Conservation (phyloP, 1,139 yeast species). For the Taphrina pruni region DNA sequence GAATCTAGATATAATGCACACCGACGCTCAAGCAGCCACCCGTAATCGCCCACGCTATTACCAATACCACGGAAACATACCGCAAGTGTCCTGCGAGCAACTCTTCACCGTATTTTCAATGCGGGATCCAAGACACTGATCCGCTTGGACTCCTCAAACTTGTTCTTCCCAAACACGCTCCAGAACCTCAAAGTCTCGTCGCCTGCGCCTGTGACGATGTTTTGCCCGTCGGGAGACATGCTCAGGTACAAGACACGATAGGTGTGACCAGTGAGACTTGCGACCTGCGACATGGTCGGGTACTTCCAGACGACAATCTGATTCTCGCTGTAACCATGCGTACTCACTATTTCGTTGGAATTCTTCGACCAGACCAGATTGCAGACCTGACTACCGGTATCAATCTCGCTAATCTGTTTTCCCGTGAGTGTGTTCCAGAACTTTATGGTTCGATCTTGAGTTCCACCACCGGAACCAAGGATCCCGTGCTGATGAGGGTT, state of each 20-base stretch:
- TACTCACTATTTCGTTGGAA: slow-evolving; percentile 88
- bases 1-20: not conserved
- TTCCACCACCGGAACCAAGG: slow-evolving; percentile 95
- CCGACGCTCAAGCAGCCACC: no score
- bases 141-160: slow-evolving; percentile 33
- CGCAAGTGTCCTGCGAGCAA: not conserved
- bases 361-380: slow-evolving; percentile 91
- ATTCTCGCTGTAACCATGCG: slow-evolving; percentile 92
- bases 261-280: slow-evolving; percentile 92
- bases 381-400: slow-evolving; percentile 96
- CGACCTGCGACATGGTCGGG: slow-evolving; percentile 89
- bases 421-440: slow-evolving; percentile 93
- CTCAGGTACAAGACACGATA: slow-evolving; percentile 88
- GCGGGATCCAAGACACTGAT: slow-evolving; percentile 37
- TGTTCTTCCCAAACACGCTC: slow-evolving; percentile 46
- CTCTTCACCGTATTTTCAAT: slow-evolving; percentile 31
- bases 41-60: no score
- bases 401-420: slow-evolving; percentile 71
- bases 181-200: slow-evolving; percentile 76
- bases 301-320: slow-evolving; percentile 95
- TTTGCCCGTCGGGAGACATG: slow-evolving; percentile 95
- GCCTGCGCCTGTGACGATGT: slow-evolving; percentile 99
- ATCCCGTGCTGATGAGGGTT: slow-evolving; percentile 95
- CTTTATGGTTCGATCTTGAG: slow-evolving; percentile 87
- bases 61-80: not conserved